Evolutionary conservation across 208 protist species (phyloP).

Genomic region (Trypanosoma conorhini): DNA sequence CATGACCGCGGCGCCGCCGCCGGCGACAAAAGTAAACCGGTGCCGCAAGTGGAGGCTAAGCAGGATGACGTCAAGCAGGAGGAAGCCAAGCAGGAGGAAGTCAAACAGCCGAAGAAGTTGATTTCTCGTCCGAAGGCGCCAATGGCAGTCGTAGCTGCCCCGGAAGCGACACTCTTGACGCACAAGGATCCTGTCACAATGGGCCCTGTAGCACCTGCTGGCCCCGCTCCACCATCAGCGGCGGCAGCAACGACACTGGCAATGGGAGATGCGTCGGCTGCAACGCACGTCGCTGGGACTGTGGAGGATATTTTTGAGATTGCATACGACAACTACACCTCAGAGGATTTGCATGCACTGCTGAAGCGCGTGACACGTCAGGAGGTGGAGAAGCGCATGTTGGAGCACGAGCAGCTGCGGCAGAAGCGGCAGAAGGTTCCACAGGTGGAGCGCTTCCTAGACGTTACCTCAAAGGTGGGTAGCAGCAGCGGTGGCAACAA

Average conservation of each 20-base stretch:
- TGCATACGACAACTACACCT: constrained; percentile 66
- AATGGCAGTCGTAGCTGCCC: constrained; percentile 17
- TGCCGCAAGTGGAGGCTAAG: not conserved
- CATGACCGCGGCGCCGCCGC: constrained; percentile 22
- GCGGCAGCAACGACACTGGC: constrained; percentile 1
- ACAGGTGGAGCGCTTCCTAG: constrained; percentile 58
- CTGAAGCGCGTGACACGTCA: constrained; percentile 39
- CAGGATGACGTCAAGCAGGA: too few species aligned
- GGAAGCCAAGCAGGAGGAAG: too few species aligned
- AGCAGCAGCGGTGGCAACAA: constrained; percentile 25
- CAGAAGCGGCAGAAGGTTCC: constrained; percentile 32
- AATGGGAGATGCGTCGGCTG: not conserved
- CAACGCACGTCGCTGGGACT: constrained; percentile 5
- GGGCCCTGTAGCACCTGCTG: not conserved
- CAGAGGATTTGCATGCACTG: constrained; percentile 45
- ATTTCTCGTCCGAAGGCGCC: constrained; percentile 11
- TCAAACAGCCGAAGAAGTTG: constrained; percentile 14
- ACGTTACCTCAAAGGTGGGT: constrained; percentile 22
- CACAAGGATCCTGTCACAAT: not conserved
- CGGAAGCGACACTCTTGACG: not conserved
- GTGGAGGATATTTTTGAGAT: constrained; percentile 45
- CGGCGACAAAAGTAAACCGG: constrained; percentile 19
- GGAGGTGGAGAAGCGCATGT: constrained; percentile 59
- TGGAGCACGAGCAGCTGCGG: constrained; percentile 39
- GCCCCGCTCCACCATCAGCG: too few species aligned